Evolutionary conservation across 495 filamentous ascomycete species (phyloP).

Genomic region (Evernia prunastri): DNA sequence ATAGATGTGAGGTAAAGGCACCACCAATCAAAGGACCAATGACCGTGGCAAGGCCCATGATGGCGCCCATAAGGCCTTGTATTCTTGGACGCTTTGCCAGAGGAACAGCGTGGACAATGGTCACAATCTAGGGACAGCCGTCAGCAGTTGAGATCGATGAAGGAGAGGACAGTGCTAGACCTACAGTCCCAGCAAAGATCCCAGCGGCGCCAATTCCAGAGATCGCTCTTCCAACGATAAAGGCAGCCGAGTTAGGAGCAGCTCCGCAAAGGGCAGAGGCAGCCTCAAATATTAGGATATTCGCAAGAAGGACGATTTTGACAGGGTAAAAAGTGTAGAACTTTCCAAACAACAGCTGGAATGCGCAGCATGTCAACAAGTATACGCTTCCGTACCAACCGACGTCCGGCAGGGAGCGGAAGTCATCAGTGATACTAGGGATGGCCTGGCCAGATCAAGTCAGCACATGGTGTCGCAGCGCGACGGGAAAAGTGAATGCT

Average conservation of each 20-base stretch:
- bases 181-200: too few species aligned
- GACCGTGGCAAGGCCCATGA: too few species aligned
- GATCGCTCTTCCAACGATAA: constrained; percentile 57
- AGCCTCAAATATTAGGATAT: constrained; percentile 50
- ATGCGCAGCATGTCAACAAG: constrained; percentile 58
- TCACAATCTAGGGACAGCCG: constrained; percentile 30
- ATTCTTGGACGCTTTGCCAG: too few species aligned
- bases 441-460: constrained; percentile 33
- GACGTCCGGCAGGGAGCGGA: constrained; percentile 54
- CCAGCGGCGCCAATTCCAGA: constrained; percentile 47
- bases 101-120: too few species aligned
- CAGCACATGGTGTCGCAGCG: constrained; percentile 6
- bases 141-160: constrained; percentile 36
- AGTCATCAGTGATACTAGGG: constrained; percentile 62
- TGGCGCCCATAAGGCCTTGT: too few species aligned
- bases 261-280: constrained; percentile 63
- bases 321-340: constrained; percentile 65
- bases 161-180: constrained; percentile 47
- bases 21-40: too few species aligned
- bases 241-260: constrained; percentile 56
- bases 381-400: constrained; percentile 61
- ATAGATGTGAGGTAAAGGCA: too few species aligned
- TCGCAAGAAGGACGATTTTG: constrained; percentile 47
- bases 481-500: neutral
- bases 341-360: constrained; percentile 65